These are phyloP conservation scores for Camellia lanceoleosa DNA, from an alignment of 148 eudicot genomes.

Conservation along the genomic window DNA sequence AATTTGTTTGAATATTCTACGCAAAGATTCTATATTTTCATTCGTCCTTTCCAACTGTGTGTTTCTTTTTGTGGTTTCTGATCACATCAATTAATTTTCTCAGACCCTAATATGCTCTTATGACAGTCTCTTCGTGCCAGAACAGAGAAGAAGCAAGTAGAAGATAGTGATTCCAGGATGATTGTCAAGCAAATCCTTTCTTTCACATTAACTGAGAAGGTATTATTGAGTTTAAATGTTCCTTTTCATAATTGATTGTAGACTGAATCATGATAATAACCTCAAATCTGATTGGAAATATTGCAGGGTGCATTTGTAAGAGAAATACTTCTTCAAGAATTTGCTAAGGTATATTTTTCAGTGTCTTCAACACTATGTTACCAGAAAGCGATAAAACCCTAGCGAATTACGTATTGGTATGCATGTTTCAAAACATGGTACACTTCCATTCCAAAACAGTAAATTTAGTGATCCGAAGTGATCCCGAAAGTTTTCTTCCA, in stretches of 20 bases:
- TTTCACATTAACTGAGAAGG: slow-evolving; percentile 76
- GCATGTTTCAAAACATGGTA: background rate
- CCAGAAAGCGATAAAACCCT: background rate
- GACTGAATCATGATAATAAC: background rate
- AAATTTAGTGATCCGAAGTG: too few species aligned
- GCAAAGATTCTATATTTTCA: background rate
- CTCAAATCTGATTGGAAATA: slow-evolving; percentile 18
- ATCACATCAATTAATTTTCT: slow-evolving; percentile 13
- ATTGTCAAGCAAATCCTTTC: slow-evolving; percentile 64
- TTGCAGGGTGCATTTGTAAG: slow-evolving; percentile 80
- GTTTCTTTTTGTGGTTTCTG: slow-evolving; percentile 1
- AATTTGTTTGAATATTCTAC: background rate
- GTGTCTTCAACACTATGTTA: background rate
- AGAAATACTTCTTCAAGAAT: slow-evolving; percentile 80
- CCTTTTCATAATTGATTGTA: background rate
- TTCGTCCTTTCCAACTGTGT: background rate
- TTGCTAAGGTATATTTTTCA: slow-evolving; percentile 61
- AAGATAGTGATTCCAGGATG: slow-evolving; percentile 42
- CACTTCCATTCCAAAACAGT: background rate
- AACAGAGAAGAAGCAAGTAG: slow-evolving; percentile 50
- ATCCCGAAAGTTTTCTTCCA: too few species aligned
- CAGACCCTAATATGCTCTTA: slow-evolving; percentile 8
- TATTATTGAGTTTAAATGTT: slow-evolving; percentile 12
- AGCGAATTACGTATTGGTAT: background rate
- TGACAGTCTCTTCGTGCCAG: slow-evolving; percentile 84